Conservation (phyloP, 805 yeast species). For the Wickerhamomyces sydowiorum region DNA sequence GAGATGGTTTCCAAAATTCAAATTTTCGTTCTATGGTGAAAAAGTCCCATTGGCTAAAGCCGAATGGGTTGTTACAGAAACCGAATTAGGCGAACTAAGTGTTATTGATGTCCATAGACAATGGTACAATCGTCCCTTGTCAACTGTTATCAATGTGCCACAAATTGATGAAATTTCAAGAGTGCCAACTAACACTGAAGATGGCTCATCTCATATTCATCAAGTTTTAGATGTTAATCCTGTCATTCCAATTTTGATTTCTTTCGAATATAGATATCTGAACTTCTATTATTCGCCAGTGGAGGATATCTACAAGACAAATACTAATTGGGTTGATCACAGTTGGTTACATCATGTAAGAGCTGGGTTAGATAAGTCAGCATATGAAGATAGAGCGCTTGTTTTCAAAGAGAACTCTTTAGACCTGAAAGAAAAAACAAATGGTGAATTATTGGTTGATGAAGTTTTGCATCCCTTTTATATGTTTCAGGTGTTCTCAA, state of each 20-base stretch:
- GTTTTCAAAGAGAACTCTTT: constrained; percentile 79
- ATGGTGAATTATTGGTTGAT: constrained; percentile 61
- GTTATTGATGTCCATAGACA: constrained; percentile 49
- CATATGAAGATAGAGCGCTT: constrained; percentile 58
- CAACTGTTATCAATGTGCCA: constrained; percentile 50
- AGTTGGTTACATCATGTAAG: constrained; percentile 64
- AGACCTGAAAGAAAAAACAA: constrained; percentile 68
- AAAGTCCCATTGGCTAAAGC: constrained; percentile 70
- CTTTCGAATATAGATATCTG: constrained; percentile 79
- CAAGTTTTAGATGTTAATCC: constrained; percentile 24
- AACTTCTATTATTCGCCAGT: constrained; percentile 78
- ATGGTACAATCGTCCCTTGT: constrained; percentile 67
- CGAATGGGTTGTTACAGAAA: constrained; percentile 92
- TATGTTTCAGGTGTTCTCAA: constrained; percentile 89
- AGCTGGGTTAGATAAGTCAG: constrained; percentile 63
- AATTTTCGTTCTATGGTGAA: constrained; percentile 62
- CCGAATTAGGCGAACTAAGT: constrained; percentile 82
- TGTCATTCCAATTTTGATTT: constrained; percentile 58
- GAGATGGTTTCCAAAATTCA: constrained; percentile 82
- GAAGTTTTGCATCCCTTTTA: constrained; percentile 95
- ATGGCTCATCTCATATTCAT: constrained; percentile 13
- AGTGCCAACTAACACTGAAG: constrained; percentile 1
- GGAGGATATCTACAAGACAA: constrained; percentile 79
- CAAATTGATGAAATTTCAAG: constrained; percentile 18
- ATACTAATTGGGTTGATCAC: constrained; percentile 80